A percentile compares a stretch with the other conserved stretches of the same genome.
Conservation (phyloP, 2,329 filamentous ascomycete genomes). For the Lizonia empirigonia region DNA sequence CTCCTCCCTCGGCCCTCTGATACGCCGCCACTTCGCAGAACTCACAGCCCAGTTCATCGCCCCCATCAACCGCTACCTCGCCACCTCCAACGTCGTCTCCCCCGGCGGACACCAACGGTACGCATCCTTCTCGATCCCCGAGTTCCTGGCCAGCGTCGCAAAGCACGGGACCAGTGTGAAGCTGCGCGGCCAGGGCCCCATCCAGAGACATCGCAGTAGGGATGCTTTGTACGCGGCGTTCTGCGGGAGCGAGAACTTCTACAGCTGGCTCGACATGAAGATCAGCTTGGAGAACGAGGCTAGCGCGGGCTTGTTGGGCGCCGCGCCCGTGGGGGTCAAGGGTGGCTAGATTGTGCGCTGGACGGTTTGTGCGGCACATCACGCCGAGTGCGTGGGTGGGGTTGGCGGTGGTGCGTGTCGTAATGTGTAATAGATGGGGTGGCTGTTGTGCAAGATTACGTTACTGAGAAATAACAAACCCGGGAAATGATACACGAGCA, state of each 20-base stretch:
- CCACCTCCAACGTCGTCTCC: slow-evolving; percentile 43
- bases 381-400: too few relatives aligned
- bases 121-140: slow-evolving; percentile 46
- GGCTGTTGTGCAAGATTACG: neutral
- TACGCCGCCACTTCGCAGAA: slow-evolving; percentile 51
- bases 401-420: too few relatives aligned
- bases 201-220: slow-evolving; percentile 45
- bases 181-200: slow-evolving; percentile 45
- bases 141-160: slow-evolving; percentile 46
- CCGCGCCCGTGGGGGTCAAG: neutral
- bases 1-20: slow-evolving; percentile 43
- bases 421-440: neutral
- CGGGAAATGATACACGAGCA: too few relatives aligned
- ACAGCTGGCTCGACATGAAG: slow-evolving; percentile 52
- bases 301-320: slow-evolving; percentile 43
- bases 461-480: too few relatives aligned
- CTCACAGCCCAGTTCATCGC: slow-evolving; percentile 50
- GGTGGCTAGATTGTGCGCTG: neutral
- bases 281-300: slow-evolving; percentile 49
- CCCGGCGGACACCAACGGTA: slow-evolving; percentile 47
- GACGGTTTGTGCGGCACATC: neutral
- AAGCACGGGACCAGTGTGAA: slow-evolving; percentile 50
- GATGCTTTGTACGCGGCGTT: slow-evolving; percentile 48
- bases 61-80: slow-evolving; percentile 50
- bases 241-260: slow-evolving; percentile 48